Conservation (phyloP, 108 stramenopile species). For the Bacterosira constricta region DNA sequence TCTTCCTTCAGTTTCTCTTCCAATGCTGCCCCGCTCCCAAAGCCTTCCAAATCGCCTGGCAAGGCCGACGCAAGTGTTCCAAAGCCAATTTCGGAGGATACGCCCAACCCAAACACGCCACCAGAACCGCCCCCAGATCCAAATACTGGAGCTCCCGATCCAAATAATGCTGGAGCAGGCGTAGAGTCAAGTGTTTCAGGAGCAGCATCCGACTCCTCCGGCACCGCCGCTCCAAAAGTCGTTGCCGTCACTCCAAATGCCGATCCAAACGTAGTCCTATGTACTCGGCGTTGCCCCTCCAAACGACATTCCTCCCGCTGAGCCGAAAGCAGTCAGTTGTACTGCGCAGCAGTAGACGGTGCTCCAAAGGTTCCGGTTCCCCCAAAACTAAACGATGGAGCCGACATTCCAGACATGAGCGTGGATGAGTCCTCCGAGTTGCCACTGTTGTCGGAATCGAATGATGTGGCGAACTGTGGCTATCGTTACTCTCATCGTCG, state of each 20-base stretch:
- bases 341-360: not conserved
- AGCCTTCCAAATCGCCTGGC: not conserved
- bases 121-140: constrained; percentile 7
- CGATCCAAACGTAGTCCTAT: constrained; percentile 36
- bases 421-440: not conserved
- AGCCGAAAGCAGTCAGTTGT: constrained; percentile 1
- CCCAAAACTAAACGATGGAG: constrained; percentile 33
- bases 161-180: constrained; percentile 21
- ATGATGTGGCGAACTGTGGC: constrained; percentile 34
- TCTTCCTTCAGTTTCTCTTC: not conserved
- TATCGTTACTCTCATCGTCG: not conserved
- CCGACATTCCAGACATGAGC: constrained; percentile 36
- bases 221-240: constrained; percentile 33
- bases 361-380: constrained; percentile 2
- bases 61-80: not conserved
- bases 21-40: not conserved
- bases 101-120: constrained; percentile 32
- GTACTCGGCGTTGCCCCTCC: constrained; percentile 3
- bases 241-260: constrained; percentile 41
- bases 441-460: constrained; percentile 20
- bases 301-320: constrained; percentile 14
- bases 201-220: not conserved
- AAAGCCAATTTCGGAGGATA: constrained; percentile 1
- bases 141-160: constrained; percentile 37
- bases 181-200: not conserved